phyloP scores from a whole-genome alignment of 177 flowering plant genomes.

The Telopea speciosissima region DNA sequence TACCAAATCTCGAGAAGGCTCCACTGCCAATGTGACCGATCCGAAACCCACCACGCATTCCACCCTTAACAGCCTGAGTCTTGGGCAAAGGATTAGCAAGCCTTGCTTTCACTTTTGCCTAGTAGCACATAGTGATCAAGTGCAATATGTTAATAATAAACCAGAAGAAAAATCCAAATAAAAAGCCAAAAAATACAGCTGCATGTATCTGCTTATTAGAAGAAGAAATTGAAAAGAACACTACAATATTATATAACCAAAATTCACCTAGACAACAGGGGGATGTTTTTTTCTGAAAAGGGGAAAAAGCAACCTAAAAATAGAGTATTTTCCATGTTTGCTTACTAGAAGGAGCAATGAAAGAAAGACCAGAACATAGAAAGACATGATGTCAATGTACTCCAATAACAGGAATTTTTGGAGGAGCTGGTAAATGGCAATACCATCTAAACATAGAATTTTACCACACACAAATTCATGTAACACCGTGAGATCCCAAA shows the following conservation, averaged over 20 bases:
- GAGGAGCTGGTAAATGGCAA: too few species aligned
- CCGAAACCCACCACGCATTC: constrained; percentile 72
- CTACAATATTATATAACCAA: too few species aligned
- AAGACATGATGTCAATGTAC: too few species aligned
- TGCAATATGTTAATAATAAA: constrained; percentile 2
- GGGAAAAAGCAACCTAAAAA: background rate
- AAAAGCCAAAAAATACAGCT: too few species aligned
- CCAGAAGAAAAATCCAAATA: background rate
- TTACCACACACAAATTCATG: background rate
- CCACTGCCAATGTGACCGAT: constrained; percentile 40
- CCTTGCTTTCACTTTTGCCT: constrained; percentile 62
- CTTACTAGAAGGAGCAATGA: background rate
- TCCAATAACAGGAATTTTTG: too few species aligned
- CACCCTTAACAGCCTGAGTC: constrained; percentile 81
- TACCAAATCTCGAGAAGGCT: constrained; percentile 36
- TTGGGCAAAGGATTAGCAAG: constrained; percentile 78
- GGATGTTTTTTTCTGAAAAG: background rate
- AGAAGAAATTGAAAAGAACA: too few species aligned
- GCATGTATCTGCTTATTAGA: too few species aligned
- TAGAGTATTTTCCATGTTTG: background rate
- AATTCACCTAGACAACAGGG: too few species aligned
- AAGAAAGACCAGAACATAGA: too few species aligned
- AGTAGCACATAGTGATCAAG: background rate
- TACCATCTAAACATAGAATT: too few species aligned
- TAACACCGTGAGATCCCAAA: background rate